A percentile compares a stretch with the other conserved stretches of the same genome.
These are phyloP conservation scores for Aspergillus sp. DNA, from an alignment of 2,329 filamentous ascomycete genomes.

Conservation along the genomic window DNA sequence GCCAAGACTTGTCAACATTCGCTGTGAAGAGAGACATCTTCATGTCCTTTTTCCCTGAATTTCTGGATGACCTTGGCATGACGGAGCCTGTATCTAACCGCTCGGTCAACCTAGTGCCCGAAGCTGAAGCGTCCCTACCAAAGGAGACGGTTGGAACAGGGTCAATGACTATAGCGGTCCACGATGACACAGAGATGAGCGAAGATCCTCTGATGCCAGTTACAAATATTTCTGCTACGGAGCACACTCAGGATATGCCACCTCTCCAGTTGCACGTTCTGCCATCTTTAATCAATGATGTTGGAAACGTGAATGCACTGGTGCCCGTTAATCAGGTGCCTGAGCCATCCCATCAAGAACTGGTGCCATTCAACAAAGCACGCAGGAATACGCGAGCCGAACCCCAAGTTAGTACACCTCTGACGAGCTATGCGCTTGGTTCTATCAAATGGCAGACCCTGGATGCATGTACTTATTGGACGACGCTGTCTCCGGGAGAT, in stretches of 20 bases:
- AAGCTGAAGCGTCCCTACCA: background rate
- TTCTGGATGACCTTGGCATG: background rate
- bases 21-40: constrained; percentile 3
- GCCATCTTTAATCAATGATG: background rate
- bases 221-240: background rate
- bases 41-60: background rate
- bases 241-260: background rate
- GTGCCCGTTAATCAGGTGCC: background rate
- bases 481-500: background rate
- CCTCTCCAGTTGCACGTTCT: background rate
- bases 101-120: background rate
- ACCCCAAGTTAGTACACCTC: background rate
- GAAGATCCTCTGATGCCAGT: background rate
- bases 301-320: background rate
- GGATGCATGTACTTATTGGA: background rate
- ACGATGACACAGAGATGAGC: background rate
- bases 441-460: background rate
- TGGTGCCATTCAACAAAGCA: background rate
- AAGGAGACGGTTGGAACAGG: background rate
- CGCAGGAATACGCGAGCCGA: background rate
- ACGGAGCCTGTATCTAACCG: background rate
- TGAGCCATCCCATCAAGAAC: background rate
- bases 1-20: background rate
- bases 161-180: background rate
- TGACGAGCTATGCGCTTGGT: background rate